Evolutionary conservation across 345 rosid genomes (phyloP).

Genomic region (Camelina sativa): DNA sequence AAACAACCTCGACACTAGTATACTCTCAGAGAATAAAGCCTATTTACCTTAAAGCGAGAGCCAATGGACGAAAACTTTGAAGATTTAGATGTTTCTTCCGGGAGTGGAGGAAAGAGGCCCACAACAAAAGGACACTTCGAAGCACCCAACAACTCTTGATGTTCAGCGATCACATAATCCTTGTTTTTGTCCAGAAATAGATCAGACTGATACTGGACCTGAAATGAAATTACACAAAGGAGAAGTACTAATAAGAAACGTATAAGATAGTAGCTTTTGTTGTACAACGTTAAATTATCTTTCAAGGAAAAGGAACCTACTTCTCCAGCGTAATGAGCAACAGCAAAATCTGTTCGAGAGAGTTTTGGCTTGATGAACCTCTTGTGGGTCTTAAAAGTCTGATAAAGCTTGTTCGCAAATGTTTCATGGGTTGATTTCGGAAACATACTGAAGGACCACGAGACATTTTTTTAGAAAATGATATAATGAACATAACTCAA

Average conservation of each 20-base stretch:
- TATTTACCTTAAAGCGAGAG: constrained; percentile 81
- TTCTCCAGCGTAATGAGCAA: constrained; percentile 95
- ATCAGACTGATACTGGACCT: constrained; percentile 93
- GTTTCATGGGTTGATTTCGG: constrained; percentile 99
- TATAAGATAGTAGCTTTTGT: background rate
- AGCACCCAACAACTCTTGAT: constrained; percentile 81
- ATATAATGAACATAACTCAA: background rate
- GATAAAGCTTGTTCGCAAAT: constrained; percentile 88
- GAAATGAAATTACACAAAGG: constrained; percentile 35
- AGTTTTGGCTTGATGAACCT: constrained; percentile 95
- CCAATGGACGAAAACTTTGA: constrained; percentile 94
- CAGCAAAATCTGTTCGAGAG: constrained; percentile 91
- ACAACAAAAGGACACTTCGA: constrained; percentile 85
- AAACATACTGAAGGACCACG: constrained; percentile 73
- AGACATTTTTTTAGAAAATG: background rate
- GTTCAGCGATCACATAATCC: constrained; percentile 91
- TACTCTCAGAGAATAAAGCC: background rate
- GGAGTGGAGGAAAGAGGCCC: constrained; percentile 85
- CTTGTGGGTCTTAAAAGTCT: constrained; percentile 84
- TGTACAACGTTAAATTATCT: background rate
- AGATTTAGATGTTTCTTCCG: constrained; percentile 86
- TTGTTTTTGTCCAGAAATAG: constrained; percentile 96
- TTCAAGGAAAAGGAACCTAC: constrained; percentile 45
- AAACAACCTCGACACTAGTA: background rate
- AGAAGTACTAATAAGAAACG: background rate